Evolutionary conservation across 2,329 filamentous ascomycete species (phyloP), one percentile per base, ranked within the genome.

Genomic region (Exophiala bonariae): DNA sequence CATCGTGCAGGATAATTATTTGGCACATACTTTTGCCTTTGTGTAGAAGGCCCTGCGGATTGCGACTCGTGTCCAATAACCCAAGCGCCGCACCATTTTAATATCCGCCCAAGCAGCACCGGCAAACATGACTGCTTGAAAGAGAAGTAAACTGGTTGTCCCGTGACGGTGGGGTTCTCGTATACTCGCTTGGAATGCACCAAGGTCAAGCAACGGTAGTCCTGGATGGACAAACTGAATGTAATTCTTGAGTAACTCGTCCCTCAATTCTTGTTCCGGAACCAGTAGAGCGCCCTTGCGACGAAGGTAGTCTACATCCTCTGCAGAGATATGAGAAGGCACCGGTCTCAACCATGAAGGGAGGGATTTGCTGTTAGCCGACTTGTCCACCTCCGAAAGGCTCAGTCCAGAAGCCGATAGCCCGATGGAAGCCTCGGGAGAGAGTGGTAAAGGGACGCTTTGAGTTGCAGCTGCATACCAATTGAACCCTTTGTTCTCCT

Each of bases 41-140:
- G 18, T 11, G 32, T 35, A 35, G 7, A 35, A 17, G 11, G 32
- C 32, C 18, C 90, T 92, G 54, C 91, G 80, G 7, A 91, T 90
- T 48, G 82, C 82, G 68, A 92, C 91, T 38, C 90, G 79, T 17
- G 79, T 85, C 4, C 78, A 66, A 63, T 88, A 95, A 2, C 91
- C 91, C 11, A 86, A 88, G 41, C 83, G 80, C 31, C 79, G 81
- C 33, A 96, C 75, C 60, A 83, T 76, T 48, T 84, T 80, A 69
- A 89, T 85, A 58, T 92, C 88, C 47, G 95, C 84, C 64, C 92
- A 95, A 0, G 90, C 89, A 2, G 87, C 86, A 1, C 87, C 89
- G 1, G 89, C 85, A 64, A 96, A 96, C 88, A 96, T 95, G 61
- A 96, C 85, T 8, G 90, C 87, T 63, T 96, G 91, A 67, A 95